Evolutionary conservation across 768 basidiomycete genomes (phyloP), one percentile per base, ranked within the genome.

Genomic region (Mycena vitilis): DNA sequence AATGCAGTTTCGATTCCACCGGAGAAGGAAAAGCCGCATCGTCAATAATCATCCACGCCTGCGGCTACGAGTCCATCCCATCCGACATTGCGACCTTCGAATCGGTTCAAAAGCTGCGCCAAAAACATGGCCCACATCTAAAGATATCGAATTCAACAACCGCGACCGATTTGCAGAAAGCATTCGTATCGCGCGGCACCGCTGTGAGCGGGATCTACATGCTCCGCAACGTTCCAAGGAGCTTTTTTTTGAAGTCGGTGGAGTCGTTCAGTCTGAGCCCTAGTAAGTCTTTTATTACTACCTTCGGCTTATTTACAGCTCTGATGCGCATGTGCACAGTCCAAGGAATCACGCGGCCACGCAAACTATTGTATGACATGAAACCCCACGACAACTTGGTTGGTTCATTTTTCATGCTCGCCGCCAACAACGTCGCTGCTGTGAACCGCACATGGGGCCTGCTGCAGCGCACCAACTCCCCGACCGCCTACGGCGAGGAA

Each of bases 41-140:
- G 1, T 61, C 60, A 36, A 49, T 61, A 5, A 49, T 61, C 37
- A 61, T 61, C 37, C 51, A 61, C 25, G 60, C 51, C 5, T 61
- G 60, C 23, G 60, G 60, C 42, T 61, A 61, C 51, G 60, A 61
- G 48, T 61, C 60, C 23, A 61, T 61, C 23, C 51, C 60, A 12
- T 61, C 60, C 9, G 60, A 61, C 25, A 44, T 61, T 12, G 60
- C 38, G 38, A 47, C 23, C 51, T 51, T 61, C 20, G 60, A 61
- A 30, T 61, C 60, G 11, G 34, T 34, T 0, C 37, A 61, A 36
- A 52, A 53, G 15, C 40, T 61, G 16, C 37, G 51, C 25, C n/a
- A 61, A 18, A 42, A 40, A 34, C 52, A 61, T 34, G 49, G 60
- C 9, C 15, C 51, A 8, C 6, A 37, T 48, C 48, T 44, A 12